phyloP scores from a whole-genome alignment of 257 asterid species.

The Nicotiana otophora region DNA sequence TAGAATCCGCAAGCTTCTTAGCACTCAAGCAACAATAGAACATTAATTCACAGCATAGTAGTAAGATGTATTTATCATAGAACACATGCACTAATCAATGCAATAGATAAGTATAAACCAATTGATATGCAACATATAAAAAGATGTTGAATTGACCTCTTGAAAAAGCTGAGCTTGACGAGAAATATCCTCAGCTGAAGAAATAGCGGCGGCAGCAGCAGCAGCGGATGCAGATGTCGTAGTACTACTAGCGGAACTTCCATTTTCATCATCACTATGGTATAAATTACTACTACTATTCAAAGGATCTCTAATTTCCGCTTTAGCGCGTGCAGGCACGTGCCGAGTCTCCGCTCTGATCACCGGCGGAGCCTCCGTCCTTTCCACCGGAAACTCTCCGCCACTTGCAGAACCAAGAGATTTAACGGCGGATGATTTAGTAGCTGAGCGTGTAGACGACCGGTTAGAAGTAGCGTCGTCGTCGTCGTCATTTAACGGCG shows the following conservation, averaged over 20 bases:
- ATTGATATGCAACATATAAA: neutral
- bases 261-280: conserved; percentile 48
- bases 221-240: conserved; percentile 25
- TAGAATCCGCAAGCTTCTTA: neutral
- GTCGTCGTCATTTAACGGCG: conserved; percentile 16
- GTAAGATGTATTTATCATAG: neutral
- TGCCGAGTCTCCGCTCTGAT: conserved; percentile 26
- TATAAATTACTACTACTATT: conserved; percentile 18
- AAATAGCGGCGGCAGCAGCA: conserved; percentile 28
- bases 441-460: conserved; percentile 9
- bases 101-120: neutral
- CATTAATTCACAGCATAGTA: neutral
- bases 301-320: conserved; percentile 56
- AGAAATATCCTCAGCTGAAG: conserved; percentile 45
- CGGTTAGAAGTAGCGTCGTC: neutral
- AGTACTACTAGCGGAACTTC: conserved; percentile 30
- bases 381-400: conserved; percentile 13
- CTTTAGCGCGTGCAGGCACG: conserved; percentile 27
- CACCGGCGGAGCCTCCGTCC: conserved; percentile 31
- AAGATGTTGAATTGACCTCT: conserved; percentile 38
- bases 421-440: conserved; percentile 20
- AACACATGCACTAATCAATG: neutral
- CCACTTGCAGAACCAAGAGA: neutral
- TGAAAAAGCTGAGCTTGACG: conserved; percentile 63
- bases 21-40: neutral